phyloP scores from a whole-genome alignment of 345 rosid genomes.

The Pistacia integerrima region DNA sequence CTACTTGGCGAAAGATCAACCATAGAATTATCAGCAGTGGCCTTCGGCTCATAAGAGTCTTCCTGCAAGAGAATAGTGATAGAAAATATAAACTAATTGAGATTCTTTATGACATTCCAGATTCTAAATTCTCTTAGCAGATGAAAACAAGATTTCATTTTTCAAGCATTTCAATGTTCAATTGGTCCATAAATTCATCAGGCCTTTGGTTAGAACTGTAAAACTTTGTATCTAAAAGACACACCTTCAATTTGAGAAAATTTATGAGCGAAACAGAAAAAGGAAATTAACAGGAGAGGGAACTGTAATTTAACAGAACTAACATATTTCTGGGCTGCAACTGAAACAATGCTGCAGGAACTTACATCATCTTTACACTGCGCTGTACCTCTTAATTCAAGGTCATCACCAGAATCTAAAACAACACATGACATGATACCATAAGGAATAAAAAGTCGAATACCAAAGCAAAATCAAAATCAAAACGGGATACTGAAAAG shows the following conservation, averaged over 20 bases:
- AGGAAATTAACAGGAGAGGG: background rate
- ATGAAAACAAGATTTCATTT: background rate
- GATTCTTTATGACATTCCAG: background rate
- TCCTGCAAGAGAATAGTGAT: slow-evolving; percentile 29
- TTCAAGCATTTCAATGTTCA: background rate
- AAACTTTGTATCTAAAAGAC: background rate
- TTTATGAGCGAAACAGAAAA: background rate
- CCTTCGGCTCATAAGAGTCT: slow-evolving; percentile 24
- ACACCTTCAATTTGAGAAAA: no score
- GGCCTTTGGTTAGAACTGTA: background rate
- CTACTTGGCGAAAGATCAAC: slow-evolving; percentile 41
- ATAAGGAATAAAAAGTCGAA: background rate
- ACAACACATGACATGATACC: slow-evolving; percentile 5
- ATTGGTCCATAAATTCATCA: background rate
- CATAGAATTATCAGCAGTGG: slow-evolving; percentile 28
- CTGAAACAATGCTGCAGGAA: slow-evolving; percentile 18
- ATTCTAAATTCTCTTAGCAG: background rate
- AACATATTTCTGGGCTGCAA: slow-evolving; percentile 34
- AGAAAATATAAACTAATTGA: background rate
- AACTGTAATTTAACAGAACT: slow-evolving; percentile 18
- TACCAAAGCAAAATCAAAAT: background rate
- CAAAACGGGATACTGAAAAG: background rate
- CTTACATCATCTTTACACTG: slow-evolving; percentile 20
- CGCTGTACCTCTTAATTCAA: slow-evolving; percentile 21
- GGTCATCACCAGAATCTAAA: slow-evolving; percentile 36